A percentile compares a stretch with the other conserved stretches of the same genome.
phyloP scores from a whole-genome alignment of 1,139 yeast species.

The Sugiyamaella pinicola region DNA sequence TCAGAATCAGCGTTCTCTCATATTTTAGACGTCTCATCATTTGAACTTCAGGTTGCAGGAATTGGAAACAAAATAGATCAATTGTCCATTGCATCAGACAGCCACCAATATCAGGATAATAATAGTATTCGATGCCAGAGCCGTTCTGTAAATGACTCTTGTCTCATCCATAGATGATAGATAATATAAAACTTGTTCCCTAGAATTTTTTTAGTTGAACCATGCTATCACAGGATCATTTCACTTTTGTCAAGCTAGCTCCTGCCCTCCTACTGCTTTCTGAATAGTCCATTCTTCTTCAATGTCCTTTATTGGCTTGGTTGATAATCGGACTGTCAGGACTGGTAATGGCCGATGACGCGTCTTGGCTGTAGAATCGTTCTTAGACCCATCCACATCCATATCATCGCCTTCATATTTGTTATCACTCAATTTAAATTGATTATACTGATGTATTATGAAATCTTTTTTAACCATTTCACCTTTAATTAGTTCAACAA shows the following conservation, averaged over 20 bases:
- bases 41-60: too few relatives aligned
- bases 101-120: too few relatives aligned
- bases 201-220: too few relatives aligned
- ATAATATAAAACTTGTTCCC: too few relatives aligned
- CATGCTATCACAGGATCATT: too few relatives aligned
- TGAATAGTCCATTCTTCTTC: not conserved
- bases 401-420: not conserved
- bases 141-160: too few relatives aligned
- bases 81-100: too few relatives aligned
- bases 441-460: slow-evolving; percentile 31
- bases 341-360: not conserved
- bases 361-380: not conserved
- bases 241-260: not conserved
- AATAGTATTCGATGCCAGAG: too few relatives aligned
- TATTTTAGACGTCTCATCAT: too few relatives aligned
- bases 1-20: too few relatives aligned
- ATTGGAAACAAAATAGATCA: too few relatives aligned
- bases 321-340: not conserved
- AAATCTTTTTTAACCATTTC: slow-evolving; percentile 16
- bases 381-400: not conserved
- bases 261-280: not conserved
- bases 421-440: not conserved
- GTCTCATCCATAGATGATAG: too few relatives aligned
- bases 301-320: not conserved
- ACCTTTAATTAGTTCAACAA: slow-evolving; percentile 34